A percentile compares a stretch with the other conserved stretches of the same genome.
Conservation (phyloP, 345 rosid genomes). For the Populus euphratica region DNA sequence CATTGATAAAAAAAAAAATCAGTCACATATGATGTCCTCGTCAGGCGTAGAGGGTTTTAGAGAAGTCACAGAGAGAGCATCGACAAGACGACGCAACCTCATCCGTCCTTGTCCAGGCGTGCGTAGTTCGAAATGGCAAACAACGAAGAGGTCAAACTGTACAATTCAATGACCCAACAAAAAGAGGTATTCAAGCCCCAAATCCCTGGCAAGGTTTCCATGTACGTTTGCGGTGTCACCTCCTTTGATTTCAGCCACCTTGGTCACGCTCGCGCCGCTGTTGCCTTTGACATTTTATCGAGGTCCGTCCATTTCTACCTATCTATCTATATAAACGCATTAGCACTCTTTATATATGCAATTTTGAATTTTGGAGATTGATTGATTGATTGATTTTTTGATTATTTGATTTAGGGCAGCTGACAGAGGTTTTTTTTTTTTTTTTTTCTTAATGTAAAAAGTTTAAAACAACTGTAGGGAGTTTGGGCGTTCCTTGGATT, state of each 20-base stretch:
- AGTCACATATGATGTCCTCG: background rate
- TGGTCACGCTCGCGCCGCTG: conserved; percentile 90
- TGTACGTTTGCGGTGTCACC: conserved; percentile 91
- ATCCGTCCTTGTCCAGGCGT: background rate
- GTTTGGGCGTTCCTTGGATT: background rate
- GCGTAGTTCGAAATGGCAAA: conserved; percentile 9
- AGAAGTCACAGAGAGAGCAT: background rate
- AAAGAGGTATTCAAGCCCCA: conserved; percentile 53
- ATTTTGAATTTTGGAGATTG: background rate
- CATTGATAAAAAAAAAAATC: too few relatives aligned
- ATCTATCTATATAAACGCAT: background rate
- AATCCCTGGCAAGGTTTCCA: conserved; percentile 54
- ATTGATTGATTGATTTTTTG: background rate
- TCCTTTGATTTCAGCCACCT: conserved; percentile 86
- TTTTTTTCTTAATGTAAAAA: background rate
- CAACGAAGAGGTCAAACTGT: conserved; percentile 38
- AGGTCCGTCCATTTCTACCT: conserved; percentile 35
- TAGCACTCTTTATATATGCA: background rate
- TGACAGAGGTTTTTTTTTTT: background rate
- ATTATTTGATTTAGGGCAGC: background rate
- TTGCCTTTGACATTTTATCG: conserved; percentile 71
- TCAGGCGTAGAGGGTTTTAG: background rate
- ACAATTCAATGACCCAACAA: conserved; percentile 67
- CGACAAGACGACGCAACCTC: background rate
- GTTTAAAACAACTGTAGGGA: background rate